phyloP scores from a whole-genome alignment of 305 asterid genomes.

The Withania somnifera region DNA sequence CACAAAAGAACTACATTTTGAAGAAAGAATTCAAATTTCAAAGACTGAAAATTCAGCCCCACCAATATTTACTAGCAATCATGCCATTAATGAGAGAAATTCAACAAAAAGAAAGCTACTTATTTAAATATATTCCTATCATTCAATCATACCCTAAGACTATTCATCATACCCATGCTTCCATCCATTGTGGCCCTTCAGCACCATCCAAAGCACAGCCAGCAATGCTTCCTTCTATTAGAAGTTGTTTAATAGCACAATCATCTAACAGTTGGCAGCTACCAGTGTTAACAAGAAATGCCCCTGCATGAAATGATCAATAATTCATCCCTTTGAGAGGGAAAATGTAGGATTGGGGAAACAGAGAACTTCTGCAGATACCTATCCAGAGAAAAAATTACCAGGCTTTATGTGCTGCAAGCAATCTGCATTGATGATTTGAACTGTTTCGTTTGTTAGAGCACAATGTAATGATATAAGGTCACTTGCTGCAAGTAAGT shows the following conservation, averaged over 20 bases:
- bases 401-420: slow-evolving; percentile 94
- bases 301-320: slow-evolving; percentile 48
- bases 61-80: neutral
- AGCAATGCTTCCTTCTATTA: slow-evolving; percentile 92
- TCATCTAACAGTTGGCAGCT: slow-evolving; percentile 97
- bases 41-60: neutral
- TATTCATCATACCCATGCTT: slow-evolving; percentile 99
- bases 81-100: neutral
- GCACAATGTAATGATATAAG: slow-evolving; percentile 90
- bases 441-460: slow-evolving; percentile 74
- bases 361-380: neutral
- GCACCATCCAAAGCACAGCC: slow-evolving; percentile 99
- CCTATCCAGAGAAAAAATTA: slow-evolving; percentile 14
- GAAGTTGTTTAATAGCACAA: slow-evolving; percentile 95
- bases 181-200: slow-evolving; percentile 99
- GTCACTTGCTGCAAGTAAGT: slow-evolving; percentile 98
- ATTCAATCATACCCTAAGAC: slow-evolving; percentile 52
- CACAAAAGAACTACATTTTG: neutral
- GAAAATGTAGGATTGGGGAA: neutral
- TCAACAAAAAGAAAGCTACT: neutral
- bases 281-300: slow-evolving; percentile 95
- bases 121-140: slow-evolving; percentile 19
- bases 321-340: slow-evolving; percentile 18
- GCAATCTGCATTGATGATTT: slow-evolving; percentile 81
- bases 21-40: neutral